A percentile compares a stretch with the other conserved stretches of the same genome.
Evolutionary conservation across 305 asterid genomes (phyloP).

Genomic region (Fraxinus velutina): DNA sequence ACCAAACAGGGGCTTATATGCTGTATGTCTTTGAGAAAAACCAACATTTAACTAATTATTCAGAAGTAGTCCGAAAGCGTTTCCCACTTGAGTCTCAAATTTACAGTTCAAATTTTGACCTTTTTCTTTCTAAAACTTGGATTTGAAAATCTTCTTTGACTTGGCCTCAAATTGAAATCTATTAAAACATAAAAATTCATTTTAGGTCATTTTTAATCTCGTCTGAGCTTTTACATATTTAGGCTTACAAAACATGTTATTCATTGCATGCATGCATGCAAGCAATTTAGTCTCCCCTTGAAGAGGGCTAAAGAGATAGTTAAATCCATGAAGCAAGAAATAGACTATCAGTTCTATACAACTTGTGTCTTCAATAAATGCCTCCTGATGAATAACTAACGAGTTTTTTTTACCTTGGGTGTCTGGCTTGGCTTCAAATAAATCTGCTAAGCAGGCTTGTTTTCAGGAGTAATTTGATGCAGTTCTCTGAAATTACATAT

Average conservation of each 20-base stretch:
- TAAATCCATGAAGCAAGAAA: not conserved
- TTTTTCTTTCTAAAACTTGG: not conserved
- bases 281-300: not conserved
- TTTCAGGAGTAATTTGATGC: not conserved
- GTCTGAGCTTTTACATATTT: not conserved
- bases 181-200: not conserved
- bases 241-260: not conserved
- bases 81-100: not conserved
- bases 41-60: not conserved
- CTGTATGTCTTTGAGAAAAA: not conserved
- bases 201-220: not conserved
- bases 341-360: not conserved
- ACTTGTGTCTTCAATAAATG: not conserved
- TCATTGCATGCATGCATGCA: not conserved
- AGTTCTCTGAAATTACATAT: not conserved
- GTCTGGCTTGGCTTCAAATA: not conserved
- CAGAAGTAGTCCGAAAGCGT: not conserved
- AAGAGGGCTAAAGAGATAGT: not conserved
- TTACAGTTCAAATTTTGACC: not conserved
- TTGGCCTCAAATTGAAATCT: not conserved
- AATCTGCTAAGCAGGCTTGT: not conserved
- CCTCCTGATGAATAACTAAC: not conserved
- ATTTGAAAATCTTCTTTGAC: not conserved
- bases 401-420: not conserved
- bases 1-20: not conserved